Base-by-base conservation (phyloP, 306 rosid genomes). In the Carpinus viminea region DNA sequence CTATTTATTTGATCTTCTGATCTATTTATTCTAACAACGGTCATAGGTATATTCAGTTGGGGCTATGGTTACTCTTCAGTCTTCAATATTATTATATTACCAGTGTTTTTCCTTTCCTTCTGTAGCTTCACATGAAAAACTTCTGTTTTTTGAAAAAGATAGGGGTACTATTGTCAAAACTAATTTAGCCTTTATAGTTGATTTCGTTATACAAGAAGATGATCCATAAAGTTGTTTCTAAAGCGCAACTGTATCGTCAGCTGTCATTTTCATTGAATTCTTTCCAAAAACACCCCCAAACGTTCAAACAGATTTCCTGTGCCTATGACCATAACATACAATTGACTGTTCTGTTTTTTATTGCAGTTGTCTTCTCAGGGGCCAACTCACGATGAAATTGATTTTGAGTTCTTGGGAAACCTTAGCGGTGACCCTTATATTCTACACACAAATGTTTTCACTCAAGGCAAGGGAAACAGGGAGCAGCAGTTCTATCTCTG, bases 341-440 rank as follows among this genome's bases (percentile, higher is more conserved):
- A 47, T 15, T 62, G 60, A 56, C 52, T 28, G 34, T 59, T 18
- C 16, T 78, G 6, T 21, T 54, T 68, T 54, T 28, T 56, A 15
- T 70, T 84, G 83, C 85, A 92, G 97, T 75, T 92, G 47, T 92
- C 97, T 43, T 92, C 97, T 34, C 82, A 90, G 69, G 97, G 97
- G 3, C 84, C 90, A 31, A 86, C 89, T 8, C 96, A 93, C n/a
- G 98, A 93, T 21, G 98, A 93, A 62, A 93, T 93, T 69, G 97
- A 93, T 86, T 93, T 91, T 45, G 98, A 93, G 74, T 93, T 93
- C 75, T 86, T 93, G 87, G 98, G 98, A 55, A 93, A 93, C 65
- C 68, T 93, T n/a, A 91, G 87, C 3, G 95, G 98, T 17, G 92
- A 93, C n/a, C 98, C 98, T 0, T 93, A 88, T 71, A 88, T 88